These are phyloP conservation scores for Dimocarpus longan DNA, from an alignment of 345 rosid genomes.

Conservation along the genomic window DNA sequence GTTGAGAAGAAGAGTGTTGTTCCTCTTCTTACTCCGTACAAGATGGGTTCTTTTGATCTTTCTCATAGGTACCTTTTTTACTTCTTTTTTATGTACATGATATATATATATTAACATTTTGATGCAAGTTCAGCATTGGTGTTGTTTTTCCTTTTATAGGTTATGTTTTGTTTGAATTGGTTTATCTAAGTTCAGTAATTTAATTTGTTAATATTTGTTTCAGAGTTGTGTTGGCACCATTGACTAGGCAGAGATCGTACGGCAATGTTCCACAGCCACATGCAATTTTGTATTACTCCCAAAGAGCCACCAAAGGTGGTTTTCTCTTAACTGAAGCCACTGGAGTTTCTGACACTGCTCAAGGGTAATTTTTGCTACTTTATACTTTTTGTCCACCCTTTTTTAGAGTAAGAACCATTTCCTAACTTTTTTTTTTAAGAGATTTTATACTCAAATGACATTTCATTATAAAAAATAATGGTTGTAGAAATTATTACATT, in stretches of 20 bases:
- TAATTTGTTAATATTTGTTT: background rate
- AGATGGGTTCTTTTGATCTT: background rate
- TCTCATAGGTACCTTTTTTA: background rate
- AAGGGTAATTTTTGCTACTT: conserved; percentile 34
- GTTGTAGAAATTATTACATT: too few relatives aligned
- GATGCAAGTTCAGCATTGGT: too few relatives aligned
- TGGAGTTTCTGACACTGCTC: conserved; percentile 64
- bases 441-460: too few relatives aligned
- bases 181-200: too few relatives aligned
- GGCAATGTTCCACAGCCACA: conserved; percentile 71
- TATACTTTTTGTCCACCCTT: too few relatives aligned
- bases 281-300: conserved; percentile 72
- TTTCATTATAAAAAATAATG: too few relatives aligned
- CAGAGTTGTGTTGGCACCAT: conserved; percentile 69
- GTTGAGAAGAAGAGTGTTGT: background rate
- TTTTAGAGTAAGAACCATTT: too few relatives aligned
- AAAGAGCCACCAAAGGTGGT: conserved; percentile 66
- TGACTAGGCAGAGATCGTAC: conserved; percentile 60
- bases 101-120: too few relatives aligned
- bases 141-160: too few relatives aligned
- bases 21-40: conserved; percentile 5
- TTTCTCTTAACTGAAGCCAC: conserved; percentile 64
- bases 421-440: too few relatives aligned
- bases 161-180: too few relatives aligned
- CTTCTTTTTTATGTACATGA: background rate